Evolutionary conservation across 2,329 filamentous ascomycete genomes (phyloP).

Genomic region (Epichloe gansuensis): DNA sequence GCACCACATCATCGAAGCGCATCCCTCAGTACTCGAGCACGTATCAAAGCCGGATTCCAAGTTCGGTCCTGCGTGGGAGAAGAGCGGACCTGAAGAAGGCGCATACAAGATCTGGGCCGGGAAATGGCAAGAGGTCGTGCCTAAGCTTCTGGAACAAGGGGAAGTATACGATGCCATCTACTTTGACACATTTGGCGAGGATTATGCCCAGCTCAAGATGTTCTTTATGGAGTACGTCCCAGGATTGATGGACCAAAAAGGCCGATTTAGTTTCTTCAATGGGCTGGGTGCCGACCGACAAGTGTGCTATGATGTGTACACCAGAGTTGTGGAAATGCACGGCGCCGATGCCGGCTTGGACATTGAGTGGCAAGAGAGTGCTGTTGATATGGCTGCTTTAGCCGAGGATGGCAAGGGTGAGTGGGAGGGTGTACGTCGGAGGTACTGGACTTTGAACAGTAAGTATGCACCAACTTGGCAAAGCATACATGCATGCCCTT

Average conservation of each 20-base stretch:
- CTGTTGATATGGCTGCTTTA: constrained; percentile 54
- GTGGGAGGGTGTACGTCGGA: constrained; percentile 78
- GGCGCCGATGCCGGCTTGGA: constrained; percentile 80
- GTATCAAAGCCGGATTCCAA: constrained; percentile 36
- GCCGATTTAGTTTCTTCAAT: constrained; percentile 79
- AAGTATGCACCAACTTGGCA: not conserved
- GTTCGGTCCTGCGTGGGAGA: constrained; percentile 45
- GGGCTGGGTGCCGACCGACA: constrained; percentile 83
- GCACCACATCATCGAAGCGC: constrained; percentile 81
- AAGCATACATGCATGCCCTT: not conserved
- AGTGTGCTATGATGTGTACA: constrained; percentile 94
- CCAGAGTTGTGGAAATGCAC: constrained; percentile 83
- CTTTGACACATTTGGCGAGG: constrained; percentile 95
- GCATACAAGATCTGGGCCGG: constrained; percentile 58
- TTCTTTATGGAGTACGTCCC: constrained; percentile 88
- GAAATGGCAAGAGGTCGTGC: constrained; percentile 70
- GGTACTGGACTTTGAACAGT: constrained; percentile 76
- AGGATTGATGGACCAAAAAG: constrained; percentile 55
- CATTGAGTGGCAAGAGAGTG: constrained; percentile 69
- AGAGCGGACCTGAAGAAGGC: constrained; percentile 42
- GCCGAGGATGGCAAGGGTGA: constrained; percentile 56
- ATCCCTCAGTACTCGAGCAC: constrained; percentile 60
- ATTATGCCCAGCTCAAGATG: constrained; percentile 69
- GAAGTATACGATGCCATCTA: constrained; percentile 79
- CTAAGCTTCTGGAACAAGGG: constrained; percentile 51